These are phyloP conservation scores for Curvularia sp. DNA, from an alignment of 2,329 filamentous ascomycete species.

Conservation along the genomic window DNA sequence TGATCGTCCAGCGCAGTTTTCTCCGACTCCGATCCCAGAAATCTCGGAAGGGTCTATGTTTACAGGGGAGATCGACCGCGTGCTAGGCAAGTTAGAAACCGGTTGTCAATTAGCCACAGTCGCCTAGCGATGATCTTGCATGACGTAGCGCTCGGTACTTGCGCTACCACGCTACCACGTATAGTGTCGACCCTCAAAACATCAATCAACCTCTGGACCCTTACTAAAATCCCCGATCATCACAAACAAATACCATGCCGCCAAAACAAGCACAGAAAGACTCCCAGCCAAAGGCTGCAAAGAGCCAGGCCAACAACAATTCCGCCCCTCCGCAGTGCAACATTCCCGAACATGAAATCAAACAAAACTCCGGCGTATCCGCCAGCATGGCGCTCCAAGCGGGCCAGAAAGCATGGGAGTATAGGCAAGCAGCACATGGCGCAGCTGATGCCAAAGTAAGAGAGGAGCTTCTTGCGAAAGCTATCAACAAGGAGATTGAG, in stretches of 20 bases:
- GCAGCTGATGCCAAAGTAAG: slow-evolving; percentile 49
- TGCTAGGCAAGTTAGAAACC: slow-evolving; percentile 7
- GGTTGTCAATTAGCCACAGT: slow-evolving; percentile 14
- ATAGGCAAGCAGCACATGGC: slow-evolving; percentile 51
- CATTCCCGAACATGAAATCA: slow-evolving; percentile 48
- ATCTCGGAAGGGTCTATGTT: slow-evolving; percentile 3
- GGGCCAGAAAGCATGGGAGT: slow-evolving; percentile 48
- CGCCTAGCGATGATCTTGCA: slow-evolving; percentile 7
- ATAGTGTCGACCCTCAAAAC: slow-evolving; percentile 7
- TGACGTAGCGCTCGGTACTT: slow-evolving; percentile 15
- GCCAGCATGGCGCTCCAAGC: slow-evolving; percentile 49
- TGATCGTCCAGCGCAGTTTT: background rate
- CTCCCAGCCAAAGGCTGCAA: slow-evolving; percentile 14
- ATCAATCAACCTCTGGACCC: slow-evolving; percentile 2
- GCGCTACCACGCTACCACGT: background rate
- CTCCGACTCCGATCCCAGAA: background rate
- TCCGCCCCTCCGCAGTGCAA: slow-evolving; percentile 16
- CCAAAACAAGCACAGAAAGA: slow-evolving; percentile 18
- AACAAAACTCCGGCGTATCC: slow-evolving; percentile 49
- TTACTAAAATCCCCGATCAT: background rate
- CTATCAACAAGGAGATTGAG: slow-evolving; percentile 52
- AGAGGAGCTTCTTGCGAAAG: slow-evolving; percentile 50
- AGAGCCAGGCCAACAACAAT: slow-evolving; percentile 21
- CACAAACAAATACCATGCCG: slow-evolving; percentile 7
- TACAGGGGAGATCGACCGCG: slow-evolving; percentile 4